phyloP scores from a whole-genome alignment of 2,329 filamentous ascomycete genomes.

The Verticillium zaregamsianum region DNA sequence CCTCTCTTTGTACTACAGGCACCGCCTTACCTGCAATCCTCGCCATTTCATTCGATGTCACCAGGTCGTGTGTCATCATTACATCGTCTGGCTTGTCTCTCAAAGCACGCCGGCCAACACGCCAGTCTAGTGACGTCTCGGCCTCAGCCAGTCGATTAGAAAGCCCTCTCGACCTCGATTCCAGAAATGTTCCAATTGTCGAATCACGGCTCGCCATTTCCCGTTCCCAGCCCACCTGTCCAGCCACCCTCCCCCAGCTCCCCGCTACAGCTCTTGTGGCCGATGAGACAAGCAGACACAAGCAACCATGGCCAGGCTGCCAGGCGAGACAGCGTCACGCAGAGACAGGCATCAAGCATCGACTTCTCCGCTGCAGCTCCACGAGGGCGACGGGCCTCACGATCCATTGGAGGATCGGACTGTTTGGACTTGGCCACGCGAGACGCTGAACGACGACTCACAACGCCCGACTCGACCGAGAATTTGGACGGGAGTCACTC shows the following conservation, averaged over 20 bases:
- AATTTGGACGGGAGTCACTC: background rate
- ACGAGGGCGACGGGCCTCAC: background rate
- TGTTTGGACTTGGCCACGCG: background rate
- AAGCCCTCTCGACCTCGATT: background rate
- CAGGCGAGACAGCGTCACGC: background rate
- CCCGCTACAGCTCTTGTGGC: background rate
- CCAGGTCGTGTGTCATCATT: background rate
- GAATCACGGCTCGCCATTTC: conserved; percentile 1
- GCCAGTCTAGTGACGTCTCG: background rate
- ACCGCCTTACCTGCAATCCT: background rate
- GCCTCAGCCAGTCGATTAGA: background rate
- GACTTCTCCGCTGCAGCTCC: background rate
- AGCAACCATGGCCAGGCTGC: background rate
- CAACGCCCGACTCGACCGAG: background rate
- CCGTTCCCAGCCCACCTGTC: background rate
- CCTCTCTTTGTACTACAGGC: background rate
- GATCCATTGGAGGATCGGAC: background rate
- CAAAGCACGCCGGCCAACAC: background rate
- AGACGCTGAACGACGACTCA: background rate
- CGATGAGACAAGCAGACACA: background rate
- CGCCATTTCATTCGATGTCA: background rate
- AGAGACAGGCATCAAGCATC: background rate
- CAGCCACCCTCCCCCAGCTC: background rate
- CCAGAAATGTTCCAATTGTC: conserved; percentile 5
- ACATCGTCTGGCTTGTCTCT: background rate